Percentiles rank a stretch among this genome's conserved stretches.
Evolutionary conservation across 1,284 basidiomycete genomes (phyloP).

Genomic region (Pseudozyma tsukubaensis): DNA sequence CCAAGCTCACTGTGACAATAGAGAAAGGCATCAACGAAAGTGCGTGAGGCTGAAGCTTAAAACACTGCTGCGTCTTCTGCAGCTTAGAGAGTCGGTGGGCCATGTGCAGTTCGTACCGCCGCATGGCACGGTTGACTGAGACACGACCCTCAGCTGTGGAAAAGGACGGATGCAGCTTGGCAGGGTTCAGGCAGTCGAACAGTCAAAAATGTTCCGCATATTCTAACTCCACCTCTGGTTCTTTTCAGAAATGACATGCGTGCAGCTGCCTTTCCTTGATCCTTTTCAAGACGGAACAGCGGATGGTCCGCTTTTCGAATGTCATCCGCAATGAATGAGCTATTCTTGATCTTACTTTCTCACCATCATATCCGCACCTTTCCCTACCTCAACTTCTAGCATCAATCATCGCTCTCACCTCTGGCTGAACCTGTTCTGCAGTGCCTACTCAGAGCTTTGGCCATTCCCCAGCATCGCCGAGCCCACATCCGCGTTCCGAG

Average conservation of each 20-base stretch:
- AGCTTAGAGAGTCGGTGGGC: constrained; percentile 5
- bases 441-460: too few relatives aligned
- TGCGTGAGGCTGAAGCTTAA: background rate
- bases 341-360: background rate
- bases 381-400: background rate
- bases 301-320: too few relatives aligned
- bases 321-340: too few relatives aligned
- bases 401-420: background rate
- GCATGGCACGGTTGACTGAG: background rate
- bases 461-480: background rate
- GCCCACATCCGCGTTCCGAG: background rate
- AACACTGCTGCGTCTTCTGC: background rate
- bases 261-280: too few relatives aligned
- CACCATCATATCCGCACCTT: background rate
- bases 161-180: background rate
- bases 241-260: too few relatives aligned
- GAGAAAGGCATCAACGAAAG: background rate
- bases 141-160: too few relatives aligned
- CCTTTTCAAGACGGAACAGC: too few relatives aligned
- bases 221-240: too few relatives aligned
- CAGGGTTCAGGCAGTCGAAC: too few relatives aligned
- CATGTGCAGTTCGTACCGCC: background rate
- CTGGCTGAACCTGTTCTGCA: background rate
- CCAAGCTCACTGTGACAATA: constrained; percentile 2
- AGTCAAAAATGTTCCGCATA: too few relatives aligned